A percentile compares a stretch with the other conserved stretches of the same genome.
Evolutionary conservation across 495 filamentous ascomycete genomes (phyloP).

Genomic region (Penicillium canescens): DNA sequence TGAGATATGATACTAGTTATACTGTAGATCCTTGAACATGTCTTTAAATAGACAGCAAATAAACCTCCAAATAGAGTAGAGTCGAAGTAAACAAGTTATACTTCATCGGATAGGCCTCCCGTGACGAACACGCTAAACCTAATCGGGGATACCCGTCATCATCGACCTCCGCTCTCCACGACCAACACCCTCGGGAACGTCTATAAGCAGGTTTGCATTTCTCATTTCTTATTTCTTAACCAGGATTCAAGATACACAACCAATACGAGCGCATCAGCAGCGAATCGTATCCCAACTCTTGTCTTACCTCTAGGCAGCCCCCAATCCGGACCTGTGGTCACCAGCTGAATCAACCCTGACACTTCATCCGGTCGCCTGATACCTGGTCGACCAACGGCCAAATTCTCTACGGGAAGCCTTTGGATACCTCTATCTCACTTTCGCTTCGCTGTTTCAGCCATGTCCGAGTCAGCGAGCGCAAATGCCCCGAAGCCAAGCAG

Average conservation of each 20-base stretch:
- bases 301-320: constrained; percentile 10
- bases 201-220: constrained; percentile 21
- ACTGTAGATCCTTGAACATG: background rate
- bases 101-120: constrained; percentile 17
- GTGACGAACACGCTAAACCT: constrained; percentile 35
- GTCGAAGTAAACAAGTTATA: constrained; percentile 1
- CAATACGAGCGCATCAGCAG: constrained; percentile 1
- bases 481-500: constrained; percentile 91
- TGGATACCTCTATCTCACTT: constrained; percentile 7
- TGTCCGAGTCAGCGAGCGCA: constrained; percentile 48
- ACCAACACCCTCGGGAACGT: constrained; percentile 17
- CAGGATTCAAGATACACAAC: background rate
- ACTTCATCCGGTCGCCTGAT: constrained; percentile 22
- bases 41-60: background rate
- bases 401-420: constrained; percentile 34
- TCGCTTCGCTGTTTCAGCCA: constrained; percentile 20
- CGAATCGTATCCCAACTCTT: background rate
- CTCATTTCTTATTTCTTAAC: constrained; percentile 6
- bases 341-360: constrained; percentile 25
- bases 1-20: background rate
- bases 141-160: constrained; percentile 25
- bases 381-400: constrained; percentile 22
- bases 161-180: constrained; percentile 27
- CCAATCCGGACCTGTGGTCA: constrained; percentile 8
- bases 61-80: background rate